Evolutionary conservation across 805 yeast species (phyloP), one percentile per base, ranked within the genome.

Genomic region (Suhomyces sp.): DNA sequence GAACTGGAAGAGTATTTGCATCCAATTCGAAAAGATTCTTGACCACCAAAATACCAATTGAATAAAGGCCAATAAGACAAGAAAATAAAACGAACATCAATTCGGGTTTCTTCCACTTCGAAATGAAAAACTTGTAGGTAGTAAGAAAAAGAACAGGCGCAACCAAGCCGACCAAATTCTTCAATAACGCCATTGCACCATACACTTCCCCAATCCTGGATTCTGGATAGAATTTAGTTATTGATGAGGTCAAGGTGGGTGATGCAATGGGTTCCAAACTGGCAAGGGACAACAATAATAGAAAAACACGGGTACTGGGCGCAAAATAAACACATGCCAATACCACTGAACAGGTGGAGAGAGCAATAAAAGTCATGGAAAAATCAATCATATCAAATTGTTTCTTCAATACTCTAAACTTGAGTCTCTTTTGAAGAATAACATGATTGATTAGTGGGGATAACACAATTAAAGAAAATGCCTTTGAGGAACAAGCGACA

Each of bases 191-290:
- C 28, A 83, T 54, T 0, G 82, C 87, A 7, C 91, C 88, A 59
- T 82, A 83, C 12, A 81, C 65, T 54, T 82, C 88, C 12, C 95
- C 95, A 4, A 77, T 68, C 42, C 72, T 71, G 10, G 72, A 67
- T 25, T 76, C 77, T 1, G 77, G 76, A 41, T 70, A 74, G 53
- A 79, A 79, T 53, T 84, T 84, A 35, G 79, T 68, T 8, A 82
- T 58, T 1, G 83, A 45, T 0, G 83, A 68, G 48, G 77, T 81
- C 8, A 81, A 43, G 0, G 81, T 68, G 1, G 93, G 91, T 1
- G 76, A 61, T 1, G 70, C 63, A 4, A 78, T 36, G 0, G 79
- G 62, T 1, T 79, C 76, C 25, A 80, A 49, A 1, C 81, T 58
- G 3, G 70, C 58, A 9, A 78, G 50, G 17, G 20, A 1, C 61